Conservation (phyloP, 148 eudicot species). For the Chenopodium quinoa region DNA sequence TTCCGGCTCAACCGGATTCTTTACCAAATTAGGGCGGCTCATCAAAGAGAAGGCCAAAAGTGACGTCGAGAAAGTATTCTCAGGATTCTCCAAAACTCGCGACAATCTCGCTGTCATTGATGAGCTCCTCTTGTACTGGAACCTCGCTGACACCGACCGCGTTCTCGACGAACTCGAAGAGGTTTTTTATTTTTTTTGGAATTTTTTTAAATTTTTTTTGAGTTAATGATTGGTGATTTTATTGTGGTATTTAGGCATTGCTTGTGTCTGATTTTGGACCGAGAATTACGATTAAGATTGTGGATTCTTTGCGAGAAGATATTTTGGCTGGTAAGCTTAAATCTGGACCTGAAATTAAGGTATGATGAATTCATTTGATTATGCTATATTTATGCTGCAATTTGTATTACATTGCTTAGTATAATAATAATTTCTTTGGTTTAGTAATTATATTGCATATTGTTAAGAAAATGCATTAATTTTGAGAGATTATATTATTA, state of each 20-base stretch:
- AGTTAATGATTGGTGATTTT: neutral
- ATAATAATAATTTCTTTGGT: neutral
- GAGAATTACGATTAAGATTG: slow-evolving; percentile 78
- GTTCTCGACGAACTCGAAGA: slow-evolving; percentile 96
- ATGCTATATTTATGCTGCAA: too few species aligned
- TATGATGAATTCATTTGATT: slow-evolving; percentile 18
- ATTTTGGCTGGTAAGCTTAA: slow-evolving; percentile 95
- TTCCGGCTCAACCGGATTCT: slow-evolving; percentile 62
- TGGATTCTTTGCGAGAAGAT: slow-evolving; percentile 86
- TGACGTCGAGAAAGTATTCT: slow-evolving; percentile 85
- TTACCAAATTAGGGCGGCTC: slow-evolving; percentile 70
- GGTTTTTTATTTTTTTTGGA: slow-evolving; percentile 25
- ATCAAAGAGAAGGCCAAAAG: slow-evolving; percentile 93
- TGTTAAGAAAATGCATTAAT: neutral
- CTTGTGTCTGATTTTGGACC: slow-evolving; percentile 98
- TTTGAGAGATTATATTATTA: neutral
- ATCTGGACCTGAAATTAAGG: slow-evolving; percentile 95
- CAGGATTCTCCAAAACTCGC: slow-evolving; percentile 92
- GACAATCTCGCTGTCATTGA: slow-evolving; percentile 90
- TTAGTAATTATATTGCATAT: neutral
- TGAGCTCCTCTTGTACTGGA: slow-evolving; percentile 89
- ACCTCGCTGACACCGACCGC: slow-evolving; percentile 81
- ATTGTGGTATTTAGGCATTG: slow-evolving; percentile 49
- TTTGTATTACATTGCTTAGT: neutral
- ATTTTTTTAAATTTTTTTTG: neutral